Conservation (phyloP, 1,284 basidiomycete genomes). For the Volvariella volvacea region DNA sequence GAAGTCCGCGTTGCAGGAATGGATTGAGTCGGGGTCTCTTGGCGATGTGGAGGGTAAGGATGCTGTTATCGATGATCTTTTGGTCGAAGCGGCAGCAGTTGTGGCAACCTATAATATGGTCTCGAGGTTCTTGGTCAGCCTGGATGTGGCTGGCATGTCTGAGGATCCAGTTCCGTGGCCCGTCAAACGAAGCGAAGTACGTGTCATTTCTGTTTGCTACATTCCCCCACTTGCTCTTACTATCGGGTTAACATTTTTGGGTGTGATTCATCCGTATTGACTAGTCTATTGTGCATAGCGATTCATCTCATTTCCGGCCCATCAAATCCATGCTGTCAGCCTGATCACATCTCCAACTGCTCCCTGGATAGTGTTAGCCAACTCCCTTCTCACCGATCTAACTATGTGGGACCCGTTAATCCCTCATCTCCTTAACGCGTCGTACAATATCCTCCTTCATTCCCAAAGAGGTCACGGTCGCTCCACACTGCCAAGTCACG, state of each 20-base stretch:
- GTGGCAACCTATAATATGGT: slow-evolving; percentile 52
- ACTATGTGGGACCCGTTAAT: slow-evolving; percentile 38
- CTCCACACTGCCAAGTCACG: slow-evolving; percentile 24
- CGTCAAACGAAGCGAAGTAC: slow-evolving; percentile 33
- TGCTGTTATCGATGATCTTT: slow-evolving; percentile 31
- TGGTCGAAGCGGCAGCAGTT: slow-evolving; percentile 42
- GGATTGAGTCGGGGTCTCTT: slow-evolving; percentile 7
- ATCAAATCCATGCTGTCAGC: slow-evolving; percentile 34
- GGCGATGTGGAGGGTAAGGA: slow-evolving; percentile 9
- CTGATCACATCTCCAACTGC: slow-evolving; percentile 28
- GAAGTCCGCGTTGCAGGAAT: slow-evolving; percentile 17
- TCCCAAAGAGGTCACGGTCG: slow-evolving; percentile 42
- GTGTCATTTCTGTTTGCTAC: not conserved
- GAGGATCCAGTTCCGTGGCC: slow-evolving; percentile 40
- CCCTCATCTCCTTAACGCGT: slow-evolving; percentile 25
- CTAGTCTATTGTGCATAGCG: slow-evolving; percentile 15
- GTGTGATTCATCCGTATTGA: no score
- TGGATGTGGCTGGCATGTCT: slow-evolving; percentile 43
- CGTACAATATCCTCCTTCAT: slow-evolving; percentile 39
- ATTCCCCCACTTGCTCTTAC: not conserved
- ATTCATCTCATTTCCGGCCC: slow-evolving; percentile 19
- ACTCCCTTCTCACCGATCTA: slow-evolving; percentile 39
- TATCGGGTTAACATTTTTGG: no score
- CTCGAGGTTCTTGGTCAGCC: slow-evolving; percentile 44
- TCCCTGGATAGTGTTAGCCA: slow-evolving; percentile 41